Percentiles rank a stretch among this genome's conserved stretches.
phyloP scores from a whole-genome alignment of 2,329 filamentous ascomycete genomes.

The Diaporthe ampelina region DNA sequence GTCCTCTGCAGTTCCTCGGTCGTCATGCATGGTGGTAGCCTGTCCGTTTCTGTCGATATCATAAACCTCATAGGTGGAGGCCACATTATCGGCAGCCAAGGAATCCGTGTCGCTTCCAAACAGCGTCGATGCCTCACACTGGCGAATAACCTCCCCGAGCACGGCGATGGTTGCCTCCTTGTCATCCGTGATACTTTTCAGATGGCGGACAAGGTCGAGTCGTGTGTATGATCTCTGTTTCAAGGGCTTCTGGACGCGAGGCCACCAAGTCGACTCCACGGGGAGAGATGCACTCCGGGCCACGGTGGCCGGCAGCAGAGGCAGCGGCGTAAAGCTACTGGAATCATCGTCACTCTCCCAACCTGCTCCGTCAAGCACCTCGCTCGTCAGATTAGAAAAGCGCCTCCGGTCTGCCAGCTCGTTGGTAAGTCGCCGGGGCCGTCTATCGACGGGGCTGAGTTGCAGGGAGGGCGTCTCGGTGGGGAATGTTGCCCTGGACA shows the following conservation, averaged over 20 bases:
- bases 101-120: conserved; percentile 48
- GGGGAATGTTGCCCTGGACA: conserved; percentile 13
- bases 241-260: conserved; percentile 30
- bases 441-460: conserved; percentile 14
- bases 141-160: conserved; percentile 53
- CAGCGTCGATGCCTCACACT: conserved; percentile 48
- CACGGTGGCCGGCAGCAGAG: conserved; percentile 3
- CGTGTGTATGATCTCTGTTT: conserved; percentile 22
- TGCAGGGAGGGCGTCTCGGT: conserved; percentile 17
- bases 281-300: conserved; percentile 2
- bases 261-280: conserved; percentile 13
- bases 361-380: conserved; percentile 20
- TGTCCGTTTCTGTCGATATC: conserved; percentile 64
- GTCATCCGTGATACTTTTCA: conserved; percentile 25
- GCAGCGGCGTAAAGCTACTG: conserved; percentile 34
- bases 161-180: conserved; percentile 44
- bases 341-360: conserved; percentile 29
- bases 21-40: conserved; percentile 54
- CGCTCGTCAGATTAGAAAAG: conserved; percentile 12
- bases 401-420: conserved; percentile 29
- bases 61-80: conserved; percentile 69
- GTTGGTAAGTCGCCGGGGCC: conserved; percentile 33
- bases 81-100: conserved; percentile 49
- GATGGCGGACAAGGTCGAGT: conserved; percentile 32
- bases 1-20: conserved; percentile 53